Evolutionary conservation across 116 monocot species (phyloP).

Genomic region (Zostera marina): DNA sequence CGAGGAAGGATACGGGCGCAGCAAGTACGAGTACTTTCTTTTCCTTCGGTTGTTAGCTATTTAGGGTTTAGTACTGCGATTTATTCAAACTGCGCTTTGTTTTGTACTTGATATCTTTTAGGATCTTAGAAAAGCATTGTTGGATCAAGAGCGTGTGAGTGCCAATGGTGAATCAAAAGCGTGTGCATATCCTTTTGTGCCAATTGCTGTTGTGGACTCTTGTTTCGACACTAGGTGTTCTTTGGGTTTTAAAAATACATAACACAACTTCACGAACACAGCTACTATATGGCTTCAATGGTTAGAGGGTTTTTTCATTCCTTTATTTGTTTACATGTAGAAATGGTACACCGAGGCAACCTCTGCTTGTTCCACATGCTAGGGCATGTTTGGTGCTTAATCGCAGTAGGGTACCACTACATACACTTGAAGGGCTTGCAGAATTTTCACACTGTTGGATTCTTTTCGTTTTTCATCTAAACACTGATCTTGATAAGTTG

Average conservation of each 20-base stretch:
- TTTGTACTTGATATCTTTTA: conserved; percentile 5
- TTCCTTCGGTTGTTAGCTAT: background rate
- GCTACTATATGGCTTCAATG: background rate
- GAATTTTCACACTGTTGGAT: conserved; percentile 93
- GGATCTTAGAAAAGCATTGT: conserved; percentile 54
- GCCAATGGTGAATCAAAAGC: conserved; percentile 9
- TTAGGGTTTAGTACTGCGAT: background rate
- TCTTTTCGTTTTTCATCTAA: conserved; percentile 84
- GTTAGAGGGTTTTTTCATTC: background rate
- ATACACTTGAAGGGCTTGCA: conserved; percentile 64
- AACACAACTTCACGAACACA: background rate
- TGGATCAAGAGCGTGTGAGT: conserved; percentile 5
- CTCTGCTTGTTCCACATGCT: conserved; percentile 68
- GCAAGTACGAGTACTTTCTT: conserved; percentile 23
- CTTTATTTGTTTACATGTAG: conserved; percentile 15
- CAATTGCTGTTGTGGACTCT: conserved; percentile 58
- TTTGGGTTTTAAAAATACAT: background rate
- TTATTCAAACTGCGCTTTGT: background rate
- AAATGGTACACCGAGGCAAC: conserved; percentile 98
- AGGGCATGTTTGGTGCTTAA: conserved; percentile 71
- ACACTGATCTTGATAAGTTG: conserved; percentile 85
- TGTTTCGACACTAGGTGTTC: conserved; percentile 81
- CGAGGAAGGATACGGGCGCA: conserved; percentile 72
- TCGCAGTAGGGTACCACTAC: conserved; percentile 34
- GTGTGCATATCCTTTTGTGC: conserved; percentile 45